Evolutionary conservation across 1,284 basidiomycete genomes (phyloP).

Genomic region (Marasmius sp.): DNA sequence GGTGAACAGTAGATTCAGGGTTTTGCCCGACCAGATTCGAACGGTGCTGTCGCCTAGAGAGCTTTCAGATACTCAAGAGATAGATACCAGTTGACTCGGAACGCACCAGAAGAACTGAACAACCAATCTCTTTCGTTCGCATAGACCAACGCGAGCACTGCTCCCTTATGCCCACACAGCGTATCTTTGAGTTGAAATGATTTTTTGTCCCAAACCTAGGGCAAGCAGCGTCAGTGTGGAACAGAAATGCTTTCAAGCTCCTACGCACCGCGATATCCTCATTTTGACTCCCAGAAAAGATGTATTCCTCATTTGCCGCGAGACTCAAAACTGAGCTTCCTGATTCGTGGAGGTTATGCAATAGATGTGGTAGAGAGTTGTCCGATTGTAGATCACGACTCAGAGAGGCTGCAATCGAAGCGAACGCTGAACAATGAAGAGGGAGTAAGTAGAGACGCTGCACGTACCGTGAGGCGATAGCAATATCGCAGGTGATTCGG

Average conservation of each 20-base stretch:
- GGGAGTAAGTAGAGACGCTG: background rate
- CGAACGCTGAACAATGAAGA: background rate
- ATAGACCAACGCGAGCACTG: constrained; percentile 81
- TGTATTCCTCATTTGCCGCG: constrained; percentile 68
- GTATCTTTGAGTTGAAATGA: constrained; percentile 71
- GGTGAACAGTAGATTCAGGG: constrained; percentile 72
- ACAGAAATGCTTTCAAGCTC: background rate
- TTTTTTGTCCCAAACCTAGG: constrained; percentile 62
- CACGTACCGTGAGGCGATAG: background rate
- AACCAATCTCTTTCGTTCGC: constrained; percentile 80
- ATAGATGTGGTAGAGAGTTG: constrained; percentile 42
- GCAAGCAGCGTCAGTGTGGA: background rate
- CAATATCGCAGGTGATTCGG: background rate
- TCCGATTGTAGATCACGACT: constrained; percentile 47
- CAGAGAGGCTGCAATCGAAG: constrained; percentile 48
- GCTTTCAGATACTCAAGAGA: constrained; percentile 6
- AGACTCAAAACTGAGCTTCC: constrained; percentile 75
- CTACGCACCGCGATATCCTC: constrained; percentile 71
- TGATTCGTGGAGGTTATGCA: constrained; percentile 71
- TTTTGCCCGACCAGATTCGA: constrained; percentile 84
- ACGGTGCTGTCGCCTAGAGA: constrained; percentile 79
- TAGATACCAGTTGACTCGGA: constrained; percentile 2
- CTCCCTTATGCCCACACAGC: constrained; percentile 84
- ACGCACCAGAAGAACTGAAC: constrained; percentile 77
- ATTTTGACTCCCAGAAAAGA: constrained; percentile 85